Evolutionary conservation across 2,329 filamentous ascomycete species (phyloP).

Genomic region (Sporothrix schenckii): DNA sequence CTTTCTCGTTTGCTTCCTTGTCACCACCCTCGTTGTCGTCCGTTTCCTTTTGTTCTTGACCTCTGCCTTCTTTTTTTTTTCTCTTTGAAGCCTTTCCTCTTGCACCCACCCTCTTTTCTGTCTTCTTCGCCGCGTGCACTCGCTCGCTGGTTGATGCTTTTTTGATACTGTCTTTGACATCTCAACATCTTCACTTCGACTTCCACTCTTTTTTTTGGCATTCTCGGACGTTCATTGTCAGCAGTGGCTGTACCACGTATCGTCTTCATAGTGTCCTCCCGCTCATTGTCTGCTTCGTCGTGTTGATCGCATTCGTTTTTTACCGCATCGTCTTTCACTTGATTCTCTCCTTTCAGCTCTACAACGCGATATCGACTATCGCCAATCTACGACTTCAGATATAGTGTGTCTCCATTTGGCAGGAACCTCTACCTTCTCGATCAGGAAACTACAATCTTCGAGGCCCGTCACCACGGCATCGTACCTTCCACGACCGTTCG

Average conservation of each 20-base stretch:
- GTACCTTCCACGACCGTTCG: neutral
- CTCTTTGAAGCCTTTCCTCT: neutral
- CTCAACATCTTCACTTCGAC: conserved; percentile 24
- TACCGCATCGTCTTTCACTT: neutral
- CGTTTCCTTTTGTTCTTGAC: conserved; percentile 18
- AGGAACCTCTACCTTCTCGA: conserved; percentile 23
- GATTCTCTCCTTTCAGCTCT: neutral
- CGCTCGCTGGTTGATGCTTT: conserved; percentile 15
- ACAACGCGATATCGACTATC: conserved; percentile 14
- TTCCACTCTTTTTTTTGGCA: neutral
- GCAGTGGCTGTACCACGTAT: neutral
- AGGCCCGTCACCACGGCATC: neutral
- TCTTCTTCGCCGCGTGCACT: conserved; percentile 21
- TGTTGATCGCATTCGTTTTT: conserved; percentile 33
- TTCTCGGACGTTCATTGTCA: neutral
- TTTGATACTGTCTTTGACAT: neutral
- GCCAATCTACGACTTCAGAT: neutral
- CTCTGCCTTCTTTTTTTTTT: neutral
- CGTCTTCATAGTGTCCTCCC: neutral
- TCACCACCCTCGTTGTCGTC: neutral
- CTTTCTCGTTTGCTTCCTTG: conserved; percentile 19
- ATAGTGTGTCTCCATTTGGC: neutral
- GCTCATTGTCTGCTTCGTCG: conserved; percentile 22
- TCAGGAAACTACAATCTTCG: conserved; percentile 10
- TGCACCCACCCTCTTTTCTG: conserved; percentile 1